A percentile compares a stretch with the other conserved stretches of the same genome.
Evolutionary conservation across 306 rosid genomes (phyloP).

Genomic region (Acacia acuminata): DNA sequence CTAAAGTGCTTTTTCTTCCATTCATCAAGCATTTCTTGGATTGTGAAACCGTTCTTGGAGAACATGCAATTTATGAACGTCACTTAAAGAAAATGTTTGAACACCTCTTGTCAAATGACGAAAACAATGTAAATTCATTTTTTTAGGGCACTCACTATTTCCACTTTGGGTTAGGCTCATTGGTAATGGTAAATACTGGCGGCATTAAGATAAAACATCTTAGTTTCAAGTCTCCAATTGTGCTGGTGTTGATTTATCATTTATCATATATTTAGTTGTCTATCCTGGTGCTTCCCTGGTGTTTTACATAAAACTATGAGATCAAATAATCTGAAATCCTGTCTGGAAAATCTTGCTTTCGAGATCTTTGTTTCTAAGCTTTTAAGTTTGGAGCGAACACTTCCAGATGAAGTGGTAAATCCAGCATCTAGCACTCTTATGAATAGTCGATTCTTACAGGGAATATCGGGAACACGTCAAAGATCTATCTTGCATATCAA

Average conservation of each 20-base stretch:
- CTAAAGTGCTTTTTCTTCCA: too few species aligned
- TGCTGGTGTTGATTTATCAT: neutral
- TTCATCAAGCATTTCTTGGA: too few species aligned
- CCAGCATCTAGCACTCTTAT: conserved; percentile 25
- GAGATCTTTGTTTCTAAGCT: conserved; percentile 6
- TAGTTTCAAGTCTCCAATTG: neutral
- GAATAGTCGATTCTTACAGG: conserved; percentile 46
- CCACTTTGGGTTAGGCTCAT: neutral
- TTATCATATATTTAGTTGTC: neutral
- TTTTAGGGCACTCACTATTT: neutral
- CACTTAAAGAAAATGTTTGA: neutral
- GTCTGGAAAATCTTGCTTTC: conserved; percentile 20
- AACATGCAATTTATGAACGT: neutral
- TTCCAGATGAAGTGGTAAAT: neutral
- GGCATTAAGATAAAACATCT: neutral
- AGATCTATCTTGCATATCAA: conserved; percentile 71
- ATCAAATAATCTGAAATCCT: neutral
- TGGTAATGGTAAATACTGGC: neutral
- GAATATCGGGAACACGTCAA: conserved; percentile 84
- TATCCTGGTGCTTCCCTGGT: neutral
- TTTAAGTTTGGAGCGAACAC: neutral
- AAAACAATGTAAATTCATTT: neutral
- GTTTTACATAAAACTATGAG: neutral
- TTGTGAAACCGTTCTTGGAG: neutral
- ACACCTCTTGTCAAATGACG: neutral